Conservation (phyloP, 2,329 filamentous ascomycete genomes). For the Magnaporthiopsis incrustans region DNA sequence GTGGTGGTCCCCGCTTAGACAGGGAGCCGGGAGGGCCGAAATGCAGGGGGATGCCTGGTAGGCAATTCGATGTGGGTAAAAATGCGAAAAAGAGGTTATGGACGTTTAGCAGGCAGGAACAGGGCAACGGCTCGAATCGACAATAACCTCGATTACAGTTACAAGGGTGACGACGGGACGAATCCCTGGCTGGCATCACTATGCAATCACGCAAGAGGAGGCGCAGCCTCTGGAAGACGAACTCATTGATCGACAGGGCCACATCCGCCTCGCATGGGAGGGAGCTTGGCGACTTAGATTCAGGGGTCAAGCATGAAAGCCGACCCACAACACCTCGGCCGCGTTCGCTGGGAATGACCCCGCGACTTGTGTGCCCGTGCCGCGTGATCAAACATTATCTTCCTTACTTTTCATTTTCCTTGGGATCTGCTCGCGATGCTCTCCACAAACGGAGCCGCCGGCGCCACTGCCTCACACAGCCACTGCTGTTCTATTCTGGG, state of each 20-base stretch:
- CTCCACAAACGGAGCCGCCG: neutral
- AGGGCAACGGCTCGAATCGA: neutral
- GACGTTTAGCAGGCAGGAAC: neutral
- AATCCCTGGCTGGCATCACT: neutral
- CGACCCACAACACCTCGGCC: neutral
- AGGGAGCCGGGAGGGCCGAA: neutral
- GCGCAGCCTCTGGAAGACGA: neutral
- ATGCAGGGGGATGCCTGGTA: neutral
- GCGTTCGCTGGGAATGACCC: neutral
- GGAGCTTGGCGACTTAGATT: neutral
- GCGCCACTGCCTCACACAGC: too few relatives aligned
- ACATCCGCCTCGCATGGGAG: neutral
- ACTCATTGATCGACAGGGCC: neutral
- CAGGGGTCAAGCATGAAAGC: neutral
- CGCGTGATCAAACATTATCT: too few relatives aligned
- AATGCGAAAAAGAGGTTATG: too few relatives aligned
- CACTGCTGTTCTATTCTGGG: too few relatives aligned
- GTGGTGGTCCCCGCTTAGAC: too few relatives aligned
- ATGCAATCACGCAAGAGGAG: neutral
- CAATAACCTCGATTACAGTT: too few relatives aligned
- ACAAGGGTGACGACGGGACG: neutral
- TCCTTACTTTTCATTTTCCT: too few relatives aligned
- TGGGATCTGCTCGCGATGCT: neutral
- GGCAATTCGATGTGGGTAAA: neutral
- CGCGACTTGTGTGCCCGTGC: neutral